Evolutionary conservation across 2,329 filamentous ascomycete species (phyloP).

Genomic region (Sclerotinia spermophila): DNA sequence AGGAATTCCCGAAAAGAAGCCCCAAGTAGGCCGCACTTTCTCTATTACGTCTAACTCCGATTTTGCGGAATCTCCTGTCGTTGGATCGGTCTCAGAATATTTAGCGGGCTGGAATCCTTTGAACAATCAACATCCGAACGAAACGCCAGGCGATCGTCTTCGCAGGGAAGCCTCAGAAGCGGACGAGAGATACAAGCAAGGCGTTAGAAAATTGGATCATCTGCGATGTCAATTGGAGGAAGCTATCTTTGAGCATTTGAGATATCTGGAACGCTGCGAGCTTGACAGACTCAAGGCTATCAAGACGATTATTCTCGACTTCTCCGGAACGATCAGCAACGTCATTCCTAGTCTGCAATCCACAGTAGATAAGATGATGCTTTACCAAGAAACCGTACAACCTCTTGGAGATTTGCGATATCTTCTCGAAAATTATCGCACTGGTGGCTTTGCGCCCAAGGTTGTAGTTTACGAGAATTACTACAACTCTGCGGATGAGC

Average conservation of each 20-base stretch:
- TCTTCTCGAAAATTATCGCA: constrained; percentile 93
- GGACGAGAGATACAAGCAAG: constrained; percentile 88
- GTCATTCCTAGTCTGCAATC: constrained; percentile 95
- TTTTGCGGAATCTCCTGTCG: constrained; percentile 71
- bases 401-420: constrained; percentile 86
- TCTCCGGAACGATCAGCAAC: constrained; percentile 95
- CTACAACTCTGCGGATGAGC: constrained; percentile 96
- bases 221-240: constrained; percentile 94
- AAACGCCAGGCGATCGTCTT: constrained; percentile 82
- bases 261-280: constrained; percentile 96
- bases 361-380: constrained; percentile 96
- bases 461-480: constrained; percentile 98
- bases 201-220: constrained; percentile 81
- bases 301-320: constrained; percentile 96
- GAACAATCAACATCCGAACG: constrained; percentile 86
- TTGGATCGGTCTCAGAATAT: constrained; percentile 83
- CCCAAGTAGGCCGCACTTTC: constrained; percentile 66
- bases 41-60: constrained; percentile 61
- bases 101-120: constrained; percentile 89
- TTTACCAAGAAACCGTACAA: constrained; percentile 99
- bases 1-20: constrained; percentile 85
- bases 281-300: constrained; percentile 94
- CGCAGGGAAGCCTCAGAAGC: constrained; percentile 85
- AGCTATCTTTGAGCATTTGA: constrained; percentile 85
- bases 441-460: constrained; percentile 84